phyloP scores from a whole-genome alignment of 1,284 basidiomycete genomes.

The Stereum hirsutum region DNA sequence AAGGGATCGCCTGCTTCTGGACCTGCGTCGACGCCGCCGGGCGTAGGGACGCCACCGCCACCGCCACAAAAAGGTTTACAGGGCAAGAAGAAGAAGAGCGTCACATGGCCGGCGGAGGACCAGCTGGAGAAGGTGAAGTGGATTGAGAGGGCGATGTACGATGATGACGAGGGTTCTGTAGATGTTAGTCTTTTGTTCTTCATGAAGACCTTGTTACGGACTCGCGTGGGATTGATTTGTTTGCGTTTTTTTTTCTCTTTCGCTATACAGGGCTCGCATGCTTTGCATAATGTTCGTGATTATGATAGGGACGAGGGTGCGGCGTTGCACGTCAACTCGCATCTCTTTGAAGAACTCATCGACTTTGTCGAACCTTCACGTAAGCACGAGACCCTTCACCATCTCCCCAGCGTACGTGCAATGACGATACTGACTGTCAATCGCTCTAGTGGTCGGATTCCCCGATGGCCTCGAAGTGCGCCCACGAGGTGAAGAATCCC shows the following conservation, averaged over 20 bases:
- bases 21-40: slow-evolving; percentile 19
- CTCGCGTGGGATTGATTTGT: slow-evolving; percentile 41
- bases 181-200: slow-evolving; percentile 66
- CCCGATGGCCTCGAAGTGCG: slow-evolving; percentile 42
- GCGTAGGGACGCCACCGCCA: slow-evolving; percentile 6
- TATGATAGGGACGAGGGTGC: slow-evolving; percentile 79
- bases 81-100: slow-evolving; percentile 60
- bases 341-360: slow-evolving; percentile 72
- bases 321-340: slow-evolving; percentile 67
- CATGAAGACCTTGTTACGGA: slow-evolving; percentile 23
- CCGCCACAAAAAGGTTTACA: slow-evolving; percentile 22
- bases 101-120: slow-evolving; percentile 67
- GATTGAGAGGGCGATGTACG: slow-evolving; percentile 78
- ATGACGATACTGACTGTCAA: slow-evolving; percentile 13
- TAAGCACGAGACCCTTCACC: slow-evolving; percentile 27
- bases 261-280: slow-evolving; percentile 52
- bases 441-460: slow-evolving; percentile 48
- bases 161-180: slow-evolving; percentile 72
- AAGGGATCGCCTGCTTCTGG: slow-evolving; percentile 39
- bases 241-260: slow-evolving; percentile 32
- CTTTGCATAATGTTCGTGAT: slow-evolving; percentile 63
- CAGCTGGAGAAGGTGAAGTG: slow-evolving; percentile 62
- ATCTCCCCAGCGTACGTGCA: slow-evolving; percentile 9
- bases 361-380: slow-evolving; percentile 74
- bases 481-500: slow-evolving; percentile 53